Conservation (phyloP, 495 filamentous ascomycete genomes). For the Penicillium daleae region DNA sequence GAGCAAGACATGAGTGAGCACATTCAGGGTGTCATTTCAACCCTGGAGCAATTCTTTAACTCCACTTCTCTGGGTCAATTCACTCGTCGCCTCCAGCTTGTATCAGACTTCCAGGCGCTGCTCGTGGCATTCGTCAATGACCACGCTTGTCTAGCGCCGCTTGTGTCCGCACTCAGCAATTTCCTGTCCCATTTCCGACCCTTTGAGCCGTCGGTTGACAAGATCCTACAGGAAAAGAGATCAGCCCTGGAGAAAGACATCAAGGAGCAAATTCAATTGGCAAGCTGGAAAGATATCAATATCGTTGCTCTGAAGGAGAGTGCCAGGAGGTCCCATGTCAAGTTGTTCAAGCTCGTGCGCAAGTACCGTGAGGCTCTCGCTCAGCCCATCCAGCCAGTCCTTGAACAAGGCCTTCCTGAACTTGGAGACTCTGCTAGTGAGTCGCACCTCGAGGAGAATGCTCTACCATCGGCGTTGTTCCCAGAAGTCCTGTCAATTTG, state of each 20-base stretch:
- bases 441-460: constrained; percentile 21
- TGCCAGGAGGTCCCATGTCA: constrained; percentile 85
- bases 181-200: constrained; percentile 73
- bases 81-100: constrained; percentile 66
- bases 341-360: constrained; percentile 85
- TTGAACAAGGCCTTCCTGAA: constrained; percentile 69
- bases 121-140: constrained; percentile 56
- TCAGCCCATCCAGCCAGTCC: constrained; percentile 66
- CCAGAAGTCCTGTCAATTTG: constrained; percentile 58
- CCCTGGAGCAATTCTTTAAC: constrained; percentile 74
- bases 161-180: constrained; percentile 67
- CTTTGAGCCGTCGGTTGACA: constrained; percentile 65
- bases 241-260: constrained; percentile 78
- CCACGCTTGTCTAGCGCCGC: constrained; percentile 53
- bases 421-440: constrained; percentile 26
- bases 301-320: constrained; percentile 86
- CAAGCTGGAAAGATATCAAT: constrained; percentile 96
- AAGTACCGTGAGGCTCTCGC: constrained; percentile 80
- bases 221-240: constrained; percentile 65
- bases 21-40: constrained; percentile 66
- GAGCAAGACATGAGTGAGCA: constrained; percentile 62
- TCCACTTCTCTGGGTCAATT: constrained; percentile 82
- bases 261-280: constrained; percentile 82
- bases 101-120: constrained; percentile 66
- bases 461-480: constrained; percentile 27